Base-by-base conservation (phyloP, 768 basidiomycete genomes). In the Hortiboletus flavorubellus region DNA sequence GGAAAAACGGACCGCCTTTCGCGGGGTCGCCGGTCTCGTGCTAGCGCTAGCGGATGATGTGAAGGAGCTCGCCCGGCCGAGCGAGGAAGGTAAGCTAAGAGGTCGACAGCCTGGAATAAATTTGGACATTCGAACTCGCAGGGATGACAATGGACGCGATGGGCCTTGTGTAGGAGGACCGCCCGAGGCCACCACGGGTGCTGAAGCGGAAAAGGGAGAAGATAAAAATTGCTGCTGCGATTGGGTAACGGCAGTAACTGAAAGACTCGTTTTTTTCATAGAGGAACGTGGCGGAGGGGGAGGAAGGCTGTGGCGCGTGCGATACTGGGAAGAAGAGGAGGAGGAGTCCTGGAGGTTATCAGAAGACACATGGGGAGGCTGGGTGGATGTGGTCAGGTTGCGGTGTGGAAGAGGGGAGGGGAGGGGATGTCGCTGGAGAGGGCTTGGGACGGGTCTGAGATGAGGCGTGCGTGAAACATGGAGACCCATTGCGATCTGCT, bases 401-500 rank as follows among this genome's bases (percentile, higher is more conserved):
- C 55, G 63, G 35, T 46, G 55, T 21, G 62, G 49, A 11, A 58
- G 60, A 37, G 58, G 54, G 14, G 69, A 51, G 12, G 60, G 49
- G 4, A 63, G 26, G 12, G 62, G 49, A 44, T 66, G 53, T 29
- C 64, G 60, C 11, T 59, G 69, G 40, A 53, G 61, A 14, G 65
- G 48, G 41, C 50, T 59, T 9, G 53, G 34, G 31, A 60, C 66
- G 9, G 79, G 76, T 41, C 83, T 79, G 30, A 89, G 71, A 66
- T 89, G 87, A 4, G 88, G 88, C 1, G 88, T 90, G 37, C 85
- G 82, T 7, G 88, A 89, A 31, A 86, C 73, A 68, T 90, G 88
- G 23, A 90, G 76, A 18, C 88, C 88, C 87, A 90, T 89, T 14
- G 86, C 84, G 56, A 90, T 90, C 71, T 90, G 87, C 63, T 86